Evolutionary conservation across 495 filamentous ascomycete genomes (phyloP), one percentile per base, ranked within the genome.

Genomic region (Hypoxylon perforatum): DNA sequence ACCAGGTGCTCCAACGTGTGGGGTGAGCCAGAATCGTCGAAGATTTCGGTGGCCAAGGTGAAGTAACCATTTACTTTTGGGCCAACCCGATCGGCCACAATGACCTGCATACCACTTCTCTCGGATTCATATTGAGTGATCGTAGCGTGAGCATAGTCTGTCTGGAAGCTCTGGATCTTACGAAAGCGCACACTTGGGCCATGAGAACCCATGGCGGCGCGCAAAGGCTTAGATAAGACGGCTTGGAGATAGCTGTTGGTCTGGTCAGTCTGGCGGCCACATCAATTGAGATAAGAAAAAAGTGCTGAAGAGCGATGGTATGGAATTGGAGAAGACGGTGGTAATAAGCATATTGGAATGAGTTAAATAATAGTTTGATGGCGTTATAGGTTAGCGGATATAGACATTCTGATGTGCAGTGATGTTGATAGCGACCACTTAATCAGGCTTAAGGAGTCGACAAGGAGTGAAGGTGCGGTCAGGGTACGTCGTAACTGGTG

Each of bases 61-160:
- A 99, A 98, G 75, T 93, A 96, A 11, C 95, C 96, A 61, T 92
- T 88, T 51, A 99, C 86, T 75, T 97, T 99, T 9, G 95, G 95
- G 4, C 95, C 93, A 73, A 94, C 89, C 73, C 91, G 88, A 72
- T 97, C 92, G 51, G 94, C 92, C 52, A 97, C 91, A 22, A 96
- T 88, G 33, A 95, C 89, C 70, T 92, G 88, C 93, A 99, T 94
- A 52, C 95, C 96, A 30, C 94, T 98, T 54, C 92, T 81, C 64
- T 91, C 85, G n/a, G 85, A 86, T 52, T 80, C 82, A 80, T 85
- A 97, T 74, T 97, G 93, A 30, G 92, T 93, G 74, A 98, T 88
- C 52, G 85, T 86, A 46, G 88, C 88, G 2, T 92, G 89, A 14
- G 93, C 90, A 80, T 97, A 99, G 74, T 98, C 92, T 23, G 90